A percentile compares a stretch with the other conserved stretches of the same genome.
phyloP scores from a whole-genome alignment of 345 rosid species.

The Brassica napus region Da-Ae NC_063438.1:5633501-5634000 shows the following conservation, averaged over 20 bases:
- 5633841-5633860: conserved; percentile 65
- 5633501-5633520: conserved; percentile 12
- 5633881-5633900: conserved; percentile 57
- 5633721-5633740: conserved; percentile 12
- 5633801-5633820: conserved; percentile 61
- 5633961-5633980: conserved; percentile 72
- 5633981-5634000: conserved; percentile 63
- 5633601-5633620: neutral
- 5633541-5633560: conserved; percentile 27
- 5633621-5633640: conserved; percentile 22
- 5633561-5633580: conserved; percentile 13
- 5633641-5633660: conserved; percentile 4
- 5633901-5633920: conserved; percentile 75
- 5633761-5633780: conserved; percentile 40
- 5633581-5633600: neutral
- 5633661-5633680: neutral
- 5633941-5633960: conserved; percentile 69
- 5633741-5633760: conserved; percentile 13
- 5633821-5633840: conserved; percentile 63
- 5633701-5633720: neutral
- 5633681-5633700: conserved; percentile 2
- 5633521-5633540: conserved; percentile 11
- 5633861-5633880: conserved; percentile 58
- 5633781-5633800: conserved; percentile 50
- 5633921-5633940: conserved; percentile 33